These are phyloP conservation scores for Botrytis byssoidea DNA, from an alignment of 2,329 filamentous ascomycete genomes.

Conservation along the genomic window DNA sequence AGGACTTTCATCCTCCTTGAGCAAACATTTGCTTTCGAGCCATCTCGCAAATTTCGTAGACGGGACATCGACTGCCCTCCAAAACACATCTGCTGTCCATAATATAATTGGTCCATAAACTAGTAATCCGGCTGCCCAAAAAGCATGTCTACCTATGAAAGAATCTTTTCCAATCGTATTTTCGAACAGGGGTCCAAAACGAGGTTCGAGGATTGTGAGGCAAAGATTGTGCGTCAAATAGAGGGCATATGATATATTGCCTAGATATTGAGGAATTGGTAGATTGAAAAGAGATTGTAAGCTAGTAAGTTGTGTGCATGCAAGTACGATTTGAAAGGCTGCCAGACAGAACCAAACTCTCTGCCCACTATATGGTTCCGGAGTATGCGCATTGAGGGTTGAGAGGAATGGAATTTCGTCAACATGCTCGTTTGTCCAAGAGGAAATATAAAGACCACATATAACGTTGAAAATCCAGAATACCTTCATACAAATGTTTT, in stretches of 20 bases:
- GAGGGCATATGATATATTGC: conserved; percentile 55
- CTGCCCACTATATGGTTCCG: conserved; percentile 33
- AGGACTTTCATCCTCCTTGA: conserved; percentile 20
- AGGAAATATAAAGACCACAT: conserved; percentile 35
- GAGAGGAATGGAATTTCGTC: conserved; percentile 30
- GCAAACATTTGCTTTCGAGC: conserved; percentile 41
- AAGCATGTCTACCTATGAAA: conserved; percentile 33
- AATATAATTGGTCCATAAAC: conserved; percentile 46
- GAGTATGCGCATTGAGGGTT: conserved; percentile 32
- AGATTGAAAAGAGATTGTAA: conserved; percentile 49
- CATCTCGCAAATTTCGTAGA: conserved; percentile 51
- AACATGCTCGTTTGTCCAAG: conserved; percentile 35
- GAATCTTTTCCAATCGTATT: conserved; percentile 26
- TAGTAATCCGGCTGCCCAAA: conserved; percentile 42
- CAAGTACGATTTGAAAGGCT: conserved; percentile 36
- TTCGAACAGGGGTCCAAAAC: conserved; percentile 31
- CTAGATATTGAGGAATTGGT: conserved; percentile 53
- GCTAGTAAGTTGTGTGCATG: conserved; percentile 39
- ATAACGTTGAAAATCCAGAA: conserved; percentile 35
- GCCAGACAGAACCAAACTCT: conserved; percentile 36
- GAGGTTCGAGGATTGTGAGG: conserved; percentile 39
- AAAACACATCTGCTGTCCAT: conserved; percentile 59
- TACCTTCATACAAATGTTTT: conserved; percentile 21
- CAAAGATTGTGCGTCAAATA: conserved; percentile 58
- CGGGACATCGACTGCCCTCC: conserved; percentile 54